Evolutionary conservation across 768 basidiomycete genomes (phyloP).

Genomic region (Rhodotorula diobovata): DNA sequence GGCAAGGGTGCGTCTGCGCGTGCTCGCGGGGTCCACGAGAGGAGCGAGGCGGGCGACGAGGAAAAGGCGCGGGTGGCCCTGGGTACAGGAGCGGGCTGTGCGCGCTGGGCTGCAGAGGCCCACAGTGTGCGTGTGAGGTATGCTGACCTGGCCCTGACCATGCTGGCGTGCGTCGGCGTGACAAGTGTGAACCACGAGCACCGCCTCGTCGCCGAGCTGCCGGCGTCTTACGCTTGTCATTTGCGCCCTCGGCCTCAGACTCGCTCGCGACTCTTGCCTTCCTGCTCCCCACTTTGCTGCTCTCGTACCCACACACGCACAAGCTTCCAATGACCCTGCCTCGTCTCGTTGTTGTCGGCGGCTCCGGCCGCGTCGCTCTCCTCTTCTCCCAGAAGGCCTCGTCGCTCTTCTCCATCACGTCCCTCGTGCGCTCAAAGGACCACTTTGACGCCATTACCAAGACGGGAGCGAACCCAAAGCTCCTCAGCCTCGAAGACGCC

Average conservation of each 20-base stretch:
- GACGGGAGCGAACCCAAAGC: slow-evolving; percentile 52
- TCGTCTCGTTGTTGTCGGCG: slow-evolving; percentile 36
- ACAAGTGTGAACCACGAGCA: too few species aligned
- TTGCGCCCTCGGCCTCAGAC: too few species aligned
- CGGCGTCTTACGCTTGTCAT: too few species aligned
- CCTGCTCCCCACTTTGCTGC: too few species aligned
- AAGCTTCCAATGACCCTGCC: neutral
- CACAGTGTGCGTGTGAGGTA: neutral
- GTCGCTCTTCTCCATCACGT: slow-evolving; percentile 52
- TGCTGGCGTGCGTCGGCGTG: too few species aligned
- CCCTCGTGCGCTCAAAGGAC: slow-evolving; percentile 56
- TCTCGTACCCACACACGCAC: neutral
- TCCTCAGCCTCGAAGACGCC: slow-evolving; percentile 60
- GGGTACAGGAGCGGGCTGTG: neutral
- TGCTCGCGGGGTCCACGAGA: neutral
- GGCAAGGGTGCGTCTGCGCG: slow-evolving; percentile 6
- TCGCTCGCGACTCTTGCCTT: neutral
- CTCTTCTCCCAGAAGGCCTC: slow-evolving; percentile 56
- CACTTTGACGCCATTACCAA: slow-evolving; percentile 55
- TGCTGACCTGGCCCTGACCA: too few species aligned
- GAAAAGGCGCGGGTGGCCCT: neutral
- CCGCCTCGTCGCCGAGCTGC: too few species aligned
- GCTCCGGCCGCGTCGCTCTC: slow-evolving; percentile 47
- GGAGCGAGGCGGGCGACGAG: neutral
- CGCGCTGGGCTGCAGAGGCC: too few species aligned